Percentiles rank a stretch among this genome's conserved stretches.
phyloP scores from a whole-genome alignment of 192 early-diverging fungal genomes.

The Coemansia sp. region DNA sequence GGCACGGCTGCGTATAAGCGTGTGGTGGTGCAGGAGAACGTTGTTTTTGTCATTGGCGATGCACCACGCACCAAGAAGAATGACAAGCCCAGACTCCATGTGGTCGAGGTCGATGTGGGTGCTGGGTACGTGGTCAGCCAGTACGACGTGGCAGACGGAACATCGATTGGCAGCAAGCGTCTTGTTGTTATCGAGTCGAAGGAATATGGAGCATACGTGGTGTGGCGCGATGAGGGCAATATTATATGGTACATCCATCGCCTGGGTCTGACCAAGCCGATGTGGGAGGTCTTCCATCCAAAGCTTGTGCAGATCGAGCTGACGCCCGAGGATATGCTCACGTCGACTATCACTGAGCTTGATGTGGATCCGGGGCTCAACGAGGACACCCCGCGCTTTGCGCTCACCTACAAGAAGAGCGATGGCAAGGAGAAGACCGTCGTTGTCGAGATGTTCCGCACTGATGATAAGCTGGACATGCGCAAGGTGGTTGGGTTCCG shows the following conservation, averaged over 20 bases:
- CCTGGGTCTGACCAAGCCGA: conserved; percentile 26
- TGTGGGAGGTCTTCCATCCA: conserved; percentile 47
- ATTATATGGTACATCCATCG: conserved; percentile 50
- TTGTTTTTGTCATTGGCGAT: conserved; percentile 42
- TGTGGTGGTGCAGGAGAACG: conserved; percentile 33
- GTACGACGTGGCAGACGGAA: conserved; percentile 39
- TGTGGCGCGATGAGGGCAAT: conserved; percentile 56
- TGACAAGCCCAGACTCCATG: conserved; percentile 26
- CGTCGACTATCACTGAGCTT: conserved; percentile 41
- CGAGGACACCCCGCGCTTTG: conserved; percentile 24
- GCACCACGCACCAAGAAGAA: conserved; percentile 23
- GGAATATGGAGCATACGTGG: conserved; percentile 45
- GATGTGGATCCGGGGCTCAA: conserved; percentile 28
- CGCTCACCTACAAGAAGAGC: conserved; percentile 33
- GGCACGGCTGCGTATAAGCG: conserved; percentile 37
- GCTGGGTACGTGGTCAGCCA: conserved; percentile 37
- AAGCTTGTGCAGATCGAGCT: conserved; percentile 45
- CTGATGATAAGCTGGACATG: conserved; percentile 31
- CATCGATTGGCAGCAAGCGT: conserved; percentile 21
- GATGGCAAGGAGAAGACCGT: conserved; percentile 39
- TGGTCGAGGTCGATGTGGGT: conserved; percentile 34
- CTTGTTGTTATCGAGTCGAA: conserved; percentile 37
- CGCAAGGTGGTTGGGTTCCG: conserved; percentile 41
- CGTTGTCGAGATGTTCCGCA: conserved; percentile 44
- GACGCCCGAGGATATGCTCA: conserved; percentile 44